Evolutionary conservation across 495 filamentous ascomycete species (phyloP).

Genomic region (Penicillium dipodomyicola): DNA sequence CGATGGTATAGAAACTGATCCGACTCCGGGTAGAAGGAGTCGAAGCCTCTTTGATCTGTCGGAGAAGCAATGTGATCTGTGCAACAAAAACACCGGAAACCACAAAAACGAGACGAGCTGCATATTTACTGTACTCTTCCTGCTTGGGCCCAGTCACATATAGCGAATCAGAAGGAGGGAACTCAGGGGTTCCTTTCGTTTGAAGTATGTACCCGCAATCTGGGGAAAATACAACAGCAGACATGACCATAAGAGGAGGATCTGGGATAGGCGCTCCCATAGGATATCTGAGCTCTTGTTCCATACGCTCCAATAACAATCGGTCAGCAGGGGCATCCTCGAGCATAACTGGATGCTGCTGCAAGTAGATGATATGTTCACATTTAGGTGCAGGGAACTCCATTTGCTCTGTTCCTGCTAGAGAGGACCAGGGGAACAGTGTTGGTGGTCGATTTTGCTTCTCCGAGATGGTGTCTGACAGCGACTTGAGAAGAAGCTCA

Average conservation of each 20-base stretch:
- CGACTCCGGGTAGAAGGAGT: conserved; percentile 93
- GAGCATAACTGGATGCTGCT: conserved; percentile 64
- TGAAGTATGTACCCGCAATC: conserved; percentile 92
- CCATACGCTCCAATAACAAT: conserved; percentile 61
- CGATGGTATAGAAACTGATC: conserved; percentile 84
- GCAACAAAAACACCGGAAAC: conserved; percentile 61
- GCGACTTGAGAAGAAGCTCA: conserved; percentile 64
- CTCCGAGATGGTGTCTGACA: conserved; percentile 60
- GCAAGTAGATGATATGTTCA: conserved; percentile 84
- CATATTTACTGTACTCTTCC: conserved; percentile 66
- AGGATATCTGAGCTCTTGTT: conserved; percentile 81
- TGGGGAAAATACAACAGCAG: conserved; percentile 84
- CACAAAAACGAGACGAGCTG: conserved; percentile 64
- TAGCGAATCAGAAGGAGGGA: conserved; percentile 56
- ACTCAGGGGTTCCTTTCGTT: conserved; percentile 77
- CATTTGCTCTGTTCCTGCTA: conserved; percentile 54
- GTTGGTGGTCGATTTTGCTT: conserved; percentile 53
- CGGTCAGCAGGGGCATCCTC: conserved; percentile 34
- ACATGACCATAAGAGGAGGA: conserved; percentile 73
- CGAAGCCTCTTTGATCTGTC: conserved; percentile 85
- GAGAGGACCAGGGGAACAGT: conserved; percentile 63
- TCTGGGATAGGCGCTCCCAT: conserved; percentile 70
- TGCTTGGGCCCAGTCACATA: conserved; percentile 77
- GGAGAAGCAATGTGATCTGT: conserved; percentile 72
- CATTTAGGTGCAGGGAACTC: conserved; percentile 68